Evolutionary conservation across 1,139 yeast genomes (phyloP), one percentile per base, ranked within the genome.

Genomic region (Scheffersomyces stambukii): DNA sequence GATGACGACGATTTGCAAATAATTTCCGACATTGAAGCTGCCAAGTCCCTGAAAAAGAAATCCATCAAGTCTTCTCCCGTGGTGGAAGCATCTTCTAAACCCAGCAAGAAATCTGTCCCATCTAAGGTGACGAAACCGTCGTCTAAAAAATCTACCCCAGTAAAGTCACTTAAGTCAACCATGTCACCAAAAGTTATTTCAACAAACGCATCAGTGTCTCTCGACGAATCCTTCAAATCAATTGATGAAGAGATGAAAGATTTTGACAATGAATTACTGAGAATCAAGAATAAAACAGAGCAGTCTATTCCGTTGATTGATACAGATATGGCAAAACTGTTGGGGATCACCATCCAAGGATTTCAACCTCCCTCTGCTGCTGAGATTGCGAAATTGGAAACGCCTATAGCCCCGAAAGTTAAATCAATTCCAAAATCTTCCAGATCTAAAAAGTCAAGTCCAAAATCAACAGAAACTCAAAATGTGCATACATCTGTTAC

Each of bases 271-370:
- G 40, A 36, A 17, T 41, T 50, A 25, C 36, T 38, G 6, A 37
- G 38, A 23, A 50, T 52, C 13, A 46, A 43, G 29, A 27, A 25
- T 16, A 37, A 25, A 11, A 21, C n/a, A 16, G 25, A 12, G 27
- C 31, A 20, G 8, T 19, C 21, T 13, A 14, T 26, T 29, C 27
- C 30, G 4, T 13, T 21, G 3, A 21, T 28, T 13, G 33, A 32
- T 29, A 28, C 35, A 23, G 45, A 45, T 25, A 24, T 53, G 24
- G 60, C 60, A 3, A 40, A 54, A 14, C 49, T 48, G 33, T 43
- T 56, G 34, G 64, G 63, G 5, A 50, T 57, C 7, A 48, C 51
- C 2, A 40, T 54, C 13, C 51, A 50, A 35, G 59, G 57, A 1
- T 32, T 44, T 24, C 35, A 41, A 19, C 46, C 46, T 9, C 41